Percentiles rank a stretch among this genome's conserved stretches.
Evolutionary conservation across 2,329 filamentous ascomycete genomes (phyloP).

Genomic region (Hymenoscyphus linearis): DNA sequence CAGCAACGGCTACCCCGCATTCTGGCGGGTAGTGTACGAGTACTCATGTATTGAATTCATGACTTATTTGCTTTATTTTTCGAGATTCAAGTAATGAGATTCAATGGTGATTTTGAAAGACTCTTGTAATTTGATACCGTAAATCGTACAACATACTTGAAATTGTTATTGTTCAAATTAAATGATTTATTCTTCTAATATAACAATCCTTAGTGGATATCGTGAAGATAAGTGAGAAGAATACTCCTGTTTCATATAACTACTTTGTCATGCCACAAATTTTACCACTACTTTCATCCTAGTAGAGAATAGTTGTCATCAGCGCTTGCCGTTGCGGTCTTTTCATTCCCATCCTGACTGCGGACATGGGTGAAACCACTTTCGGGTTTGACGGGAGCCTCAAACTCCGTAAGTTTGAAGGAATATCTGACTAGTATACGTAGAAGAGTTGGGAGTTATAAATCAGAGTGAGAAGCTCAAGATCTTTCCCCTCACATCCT

Average conservation of each 20-base stretch:
- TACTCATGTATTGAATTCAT: no score
- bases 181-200: background rate
- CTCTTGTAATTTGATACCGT: no score
- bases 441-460: no score
- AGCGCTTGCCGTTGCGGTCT: slow-evolving; percentile 13
- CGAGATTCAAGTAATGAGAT: no score
- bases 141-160: no score
- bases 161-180: background rate
- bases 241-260: background rate
- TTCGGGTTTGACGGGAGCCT: slow-evolving; percentile 3
- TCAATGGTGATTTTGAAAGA: no score
- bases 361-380: background rate
- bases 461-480: no score
- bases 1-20: background rate
- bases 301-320: slow-evolving; percentile 12
- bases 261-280: background rate
- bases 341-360: slow-evolving; percentile 13
- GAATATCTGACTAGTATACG: no score
- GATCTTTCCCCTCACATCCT: no score
- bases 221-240: background rate
- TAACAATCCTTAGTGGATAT: background rate
- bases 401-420: no score
- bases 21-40: background rate
- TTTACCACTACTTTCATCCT: background rate
- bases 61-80: no score